These are phyloP conservation scores for Skeletonema menzelii DNA, from an alignment of 108 stramenopile species.

Conservation along the genomic window DNA sequence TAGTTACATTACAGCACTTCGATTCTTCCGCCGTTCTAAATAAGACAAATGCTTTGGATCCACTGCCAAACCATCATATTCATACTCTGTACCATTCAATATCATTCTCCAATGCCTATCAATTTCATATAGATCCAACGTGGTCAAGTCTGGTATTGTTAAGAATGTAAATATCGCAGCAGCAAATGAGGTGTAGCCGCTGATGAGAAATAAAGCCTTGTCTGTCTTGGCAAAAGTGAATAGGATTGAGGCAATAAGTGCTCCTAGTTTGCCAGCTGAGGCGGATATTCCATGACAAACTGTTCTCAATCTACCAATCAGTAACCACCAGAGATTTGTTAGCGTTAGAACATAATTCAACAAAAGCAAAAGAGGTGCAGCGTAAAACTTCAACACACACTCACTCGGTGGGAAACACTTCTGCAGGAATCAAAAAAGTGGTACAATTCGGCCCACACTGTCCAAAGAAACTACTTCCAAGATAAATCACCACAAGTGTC, in stretches of 20 bases:
- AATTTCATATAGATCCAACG: conserved; percentile 61
- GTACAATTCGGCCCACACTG: conserved; percentile 80
- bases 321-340: neutral
- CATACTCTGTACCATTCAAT: conserved; percentile 29
- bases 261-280: conserved; percentile 70
- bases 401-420: conserved; percentile 38
- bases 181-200: conserved; percentile 59
- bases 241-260: conserved; percentile 66
- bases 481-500: conserved; percentile 60
- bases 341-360: neutral
- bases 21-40: conserved; percentile 46
- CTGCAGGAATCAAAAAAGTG: conserved; percentile 69
- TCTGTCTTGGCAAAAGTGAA: conserved; percentile 52
- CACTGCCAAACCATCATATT: conserved; percentile 61
- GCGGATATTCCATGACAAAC: conserved; percentile 77
- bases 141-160: conserved; percentile 68
- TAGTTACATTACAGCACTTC: neutral
- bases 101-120: conserved; percentile 67
- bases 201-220: conserved; percentile 53
- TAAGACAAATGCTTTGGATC: conserved; percentile 56
- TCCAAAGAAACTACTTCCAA: conserved; percentile 69
- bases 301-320: conserved; percentile 50
- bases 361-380: neutral
- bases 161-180: conserved; percentile 56
- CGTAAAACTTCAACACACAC: neutral